Base-by-base conservation (phyloP, 352 stramenopile species). In the Blastocystis sp. region DNA sequence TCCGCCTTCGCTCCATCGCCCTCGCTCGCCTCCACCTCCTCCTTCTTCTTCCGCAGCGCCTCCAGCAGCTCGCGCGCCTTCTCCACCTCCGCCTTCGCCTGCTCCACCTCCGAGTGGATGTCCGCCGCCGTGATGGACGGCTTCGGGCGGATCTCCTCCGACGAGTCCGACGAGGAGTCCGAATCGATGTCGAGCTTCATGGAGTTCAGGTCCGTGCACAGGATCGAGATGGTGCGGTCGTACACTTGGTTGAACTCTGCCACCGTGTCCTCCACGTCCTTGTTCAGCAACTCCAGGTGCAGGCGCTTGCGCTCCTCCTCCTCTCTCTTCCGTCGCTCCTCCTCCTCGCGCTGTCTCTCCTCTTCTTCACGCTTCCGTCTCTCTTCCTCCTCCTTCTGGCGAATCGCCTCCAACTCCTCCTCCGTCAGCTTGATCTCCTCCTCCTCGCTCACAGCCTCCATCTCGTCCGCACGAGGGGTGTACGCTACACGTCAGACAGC, bases 381-480 rank as follows among this genome's bases (percentile, higher is more conserved):
- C 28, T 34, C 28, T 34, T 34, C 28, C 28, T 34, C 28, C 28
- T 34, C 28, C 61, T 57, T 57, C n/a, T 59, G 48, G 54, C 69
- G 34, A n/a, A 84, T 24, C 54, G 38, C 19, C 21, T 61, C 74
- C 17, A 84, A 3, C 54, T 84, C 74, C 54, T 84, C 52, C 19
- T 62, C 74, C 3, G 74, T 84, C 21, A 84, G 74, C 11, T 68
- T 38, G 61, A 84, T 68, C 74, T 84, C 74, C 42, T 84, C 74
- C 6, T 81, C 70, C 74, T 84, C 74, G 38, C 66, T 54, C 54
- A 84, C 21, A 10, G 40, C 24, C 40, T 84, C 74, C 74, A 84
- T 84, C 10, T 34, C 54, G 14, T 52, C 61, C 1, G 69, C 6
- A 10, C 19, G 21, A 14, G 57, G 48, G 43, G 10, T 84, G 74